Evolutionary conservation across 805 yeast species (phyloP).

Genomic region (Wickerhamomyces silvicola): DNA sequence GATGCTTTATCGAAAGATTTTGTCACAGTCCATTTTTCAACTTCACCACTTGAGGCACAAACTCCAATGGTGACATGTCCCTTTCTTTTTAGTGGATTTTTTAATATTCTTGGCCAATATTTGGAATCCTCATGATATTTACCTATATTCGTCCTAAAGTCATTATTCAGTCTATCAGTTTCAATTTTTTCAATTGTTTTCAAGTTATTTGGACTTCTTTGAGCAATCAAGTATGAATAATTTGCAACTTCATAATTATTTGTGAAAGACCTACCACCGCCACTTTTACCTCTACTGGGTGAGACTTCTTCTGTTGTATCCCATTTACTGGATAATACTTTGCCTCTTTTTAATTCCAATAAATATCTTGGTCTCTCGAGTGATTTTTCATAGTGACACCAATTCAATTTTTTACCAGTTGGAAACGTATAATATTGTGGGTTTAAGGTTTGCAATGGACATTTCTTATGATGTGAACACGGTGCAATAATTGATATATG

Average conservation of each 20-base stretch:
- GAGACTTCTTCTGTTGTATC: conserved; percentile 29
- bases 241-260: conserved; percentile 64
- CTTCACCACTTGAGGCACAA: conserved; percentile 70
- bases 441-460: conserved; percentile 79
- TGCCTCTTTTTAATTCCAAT: conserved; percentile 83
- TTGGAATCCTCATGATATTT: conserved; percentile 20
- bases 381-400: conserved; percentile 69
- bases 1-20: conserved; percentile 65
- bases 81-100: conserved; percentile 68
- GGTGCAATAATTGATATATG: conserved; percentile 77
- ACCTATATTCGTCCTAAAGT: conserved; percentile 23
- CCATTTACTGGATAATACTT: conserved; percentile 70
- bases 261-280: conserved; percentile 70
- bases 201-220: conserved; percentile 45
- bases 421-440: conserved; percentile 56
- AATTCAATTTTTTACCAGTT: conserved; percentile 54
- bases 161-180: conserved; percentile 27
- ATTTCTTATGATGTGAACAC: conserved; percentile 78
- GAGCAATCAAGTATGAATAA: conserved; percentile 67
- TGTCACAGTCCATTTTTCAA: conserved; percentile 86
- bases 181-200: conserved; percentile 37
- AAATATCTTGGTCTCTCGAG: conserved; percentile 73
- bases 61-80: conserved; percentile 77
- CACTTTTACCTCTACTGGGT: conserved; percentile 46
- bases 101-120: conserved; percentile 69